These are phyloP conservation scores for Schizophyllum amplum DNA, from an alignment of 1,284 basidiomycete genomes.

Conservation along the genomic window DNA sequence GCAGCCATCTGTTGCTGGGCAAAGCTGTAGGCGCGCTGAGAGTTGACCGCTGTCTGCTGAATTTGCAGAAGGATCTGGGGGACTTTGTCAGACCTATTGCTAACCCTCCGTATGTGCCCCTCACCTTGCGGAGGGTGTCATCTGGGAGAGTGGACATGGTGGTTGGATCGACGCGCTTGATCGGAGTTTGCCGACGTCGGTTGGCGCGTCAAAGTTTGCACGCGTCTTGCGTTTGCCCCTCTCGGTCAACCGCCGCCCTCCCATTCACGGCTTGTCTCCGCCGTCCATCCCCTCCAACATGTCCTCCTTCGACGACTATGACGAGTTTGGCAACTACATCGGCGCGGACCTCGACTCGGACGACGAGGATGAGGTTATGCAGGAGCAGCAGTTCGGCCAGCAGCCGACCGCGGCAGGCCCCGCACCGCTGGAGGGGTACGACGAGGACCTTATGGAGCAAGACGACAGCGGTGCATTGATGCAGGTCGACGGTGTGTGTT, in stretches of 20 bases:
- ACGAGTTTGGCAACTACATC: constrained; percentile 95
- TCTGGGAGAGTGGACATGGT: constrained; percentile 74
- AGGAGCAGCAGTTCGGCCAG: constrained; percentile 38
- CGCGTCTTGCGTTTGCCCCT: constrained; percentile 14
- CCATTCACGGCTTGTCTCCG: neutral
- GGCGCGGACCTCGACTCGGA: constrained; percentile 90
- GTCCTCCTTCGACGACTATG: constrained; percentile 81
- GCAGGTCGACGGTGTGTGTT: constrained; percentile 69
- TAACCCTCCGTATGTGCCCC: no score
- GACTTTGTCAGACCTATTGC: constrained; percentile 1
- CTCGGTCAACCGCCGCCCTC: constrained; percentile 1
- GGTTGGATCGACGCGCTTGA: neutral
- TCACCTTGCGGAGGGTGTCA: constrained; percentile 79
- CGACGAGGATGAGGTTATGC: constrained; percentile 56
- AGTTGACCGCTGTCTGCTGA: constrained; percentile 76
- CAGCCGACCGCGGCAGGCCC: constrained; percentile 27
- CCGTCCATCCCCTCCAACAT: constrained; percentile 26
- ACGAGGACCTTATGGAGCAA: constrained; percentile 53
- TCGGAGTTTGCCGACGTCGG: neutral
- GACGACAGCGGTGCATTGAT: constrained; percentile 59
- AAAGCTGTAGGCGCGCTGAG: constrained; percentile 67
- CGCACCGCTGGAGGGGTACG: constrained; percentile 69
- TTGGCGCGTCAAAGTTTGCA: neutral
- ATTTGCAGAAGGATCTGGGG: constrained; percentile 84
- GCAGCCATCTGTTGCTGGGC: constrained; percentile 64